Evolutionary conservation across 352 stramenopile species (phyloP), one percentile per base, ranked within the genome.

Genomic region (Phytophthora sojae): DNA sequence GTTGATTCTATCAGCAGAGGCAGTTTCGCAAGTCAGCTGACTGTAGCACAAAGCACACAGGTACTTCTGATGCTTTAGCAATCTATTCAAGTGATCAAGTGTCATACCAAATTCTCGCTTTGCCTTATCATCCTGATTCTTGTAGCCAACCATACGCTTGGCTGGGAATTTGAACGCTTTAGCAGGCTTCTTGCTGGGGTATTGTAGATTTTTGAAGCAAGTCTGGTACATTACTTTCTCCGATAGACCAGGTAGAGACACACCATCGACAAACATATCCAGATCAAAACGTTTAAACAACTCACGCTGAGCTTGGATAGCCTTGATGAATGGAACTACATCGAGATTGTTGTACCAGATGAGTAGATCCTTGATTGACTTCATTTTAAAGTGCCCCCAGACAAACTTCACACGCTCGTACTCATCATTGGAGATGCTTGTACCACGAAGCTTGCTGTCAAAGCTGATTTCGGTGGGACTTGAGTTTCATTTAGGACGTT

Each of bases 1-100:
- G n/a, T n/a, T n/a, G n/a, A n/a, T n/a, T n/a, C n/a, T n/a, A n/a
- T n/a, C n/a, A n/a, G n/a, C n/a, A n/a, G n/a, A n/a, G n/a, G n/a
- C n/a, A n/a, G n/a, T n/a, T n/a, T n/a, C n/a, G n/a, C n/a, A n/a
- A n/a, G n/a, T n/a, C n/a, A n/a, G n/a, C n/a, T n/a, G n/a, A n/a
- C n/a, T n/a, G 25, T 59, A 57, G 52, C 73, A 80, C 4, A 69
- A 39, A 47, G 2, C 9, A 42, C 74, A 81, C 0, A 57, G 15
- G 57, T 73, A 81, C 11, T 66, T 57, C 32, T 78, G 69, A 7
- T 65, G 45, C 1, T 42, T 39, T 1, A 81, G 30, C 6, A 74
- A 14, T 5, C 45, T 30, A 50, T 81, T 66, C 0, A 77, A 8
- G 62, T 75, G 64, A 21, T 45, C n/a, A 9, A 73, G 25, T 29